Base-by-base conservation (phyloP, 805 yeast species). In the Jamesozyma gamospora region DNA sequence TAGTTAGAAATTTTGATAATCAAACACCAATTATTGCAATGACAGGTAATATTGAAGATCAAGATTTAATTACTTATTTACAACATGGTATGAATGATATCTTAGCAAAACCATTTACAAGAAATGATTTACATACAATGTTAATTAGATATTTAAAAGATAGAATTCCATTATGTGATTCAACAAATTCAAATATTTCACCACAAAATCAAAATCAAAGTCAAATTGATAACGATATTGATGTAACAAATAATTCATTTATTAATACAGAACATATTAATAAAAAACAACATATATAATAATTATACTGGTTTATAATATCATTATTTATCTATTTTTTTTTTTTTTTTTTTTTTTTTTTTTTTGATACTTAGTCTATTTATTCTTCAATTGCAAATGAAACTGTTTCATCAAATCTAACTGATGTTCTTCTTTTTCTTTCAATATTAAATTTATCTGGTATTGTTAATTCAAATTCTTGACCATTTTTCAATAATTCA, bases 21-120 rank as follows among this genome's bases (percentile, higher is more conserved):
- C 73, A 72, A 39, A 85, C 96, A 0, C 97, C 97, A 11, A 84
- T 92, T 46, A 81, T 92, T 48, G 94, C 95, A 25, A 85, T 85
- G 95, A 85, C 95, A 2, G 94, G 95, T 31, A 86, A 85, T 55
- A 82, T 85, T 41, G 81, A 82, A 49, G 84, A 81, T 47, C 77
- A 80, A 48, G 95, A 86, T 59, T 67, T 86, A 42, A 82, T 82
- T 35, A 81, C 79, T 1, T 86, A 83, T 58, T 64, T 84, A 43
- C 81, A 80, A 50, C 85, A 86, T 53, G 96, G 96, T 4, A 87
- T 87, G 85, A 79, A 84, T 42, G 95, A 86, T 60, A 85, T 92
- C 28, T 66, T 92, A 46, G 94, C 95, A 4, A 86, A 92, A 55
- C 98, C 98, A 1, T 92, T 92, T 58, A 82, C 94, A 2, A 86